Evolutionary conservation across 345 rosid species (phyloP).

Genomic region (Trapa bicornis): DNA sequence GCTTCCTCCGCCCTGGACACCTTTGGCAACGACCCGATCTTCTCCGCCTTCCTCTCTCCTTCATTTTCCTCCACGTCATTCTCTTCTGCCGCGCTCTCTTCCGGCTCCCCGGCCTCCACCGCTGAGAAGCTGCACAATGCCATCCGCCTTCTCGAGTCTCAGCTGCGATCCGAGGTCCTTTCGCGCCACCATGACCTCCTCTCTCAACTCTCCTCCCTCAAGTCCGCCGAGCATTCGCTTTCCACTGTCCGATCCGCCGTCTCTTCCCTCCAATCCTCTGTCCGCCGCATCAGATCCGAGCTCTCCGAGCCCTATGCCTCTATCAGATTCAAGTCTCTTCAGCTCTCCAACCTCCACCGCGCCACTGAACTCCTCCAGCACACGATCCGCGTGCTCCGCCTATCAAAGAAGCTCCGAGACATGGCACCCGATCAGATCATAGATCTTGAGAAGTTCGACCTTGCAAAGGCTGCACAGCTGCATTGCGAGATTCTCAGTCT

Average conservation of each 20-base stretch:
- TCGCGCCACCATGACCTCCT: slow-evolving; percentile 83
- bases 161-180: slow-evolving; percentile 81
- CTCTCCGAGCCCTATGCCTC: slow-evolving; percentile 72
- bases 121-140: slow-evolving; percentile 95
- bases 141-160: slow-evolving; percentile 82
- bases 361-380: slow-evolving; percentile 68
- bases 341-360: slow-evolving; percentile 59
- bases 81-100: slow-evolving; percentile 90
- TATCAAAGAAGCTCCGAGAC: slow-evolving; percentile 76
- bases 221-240: slow-evolving; percentile 70
- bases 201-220: slow-evolving; percentile 75
- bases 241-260: slow-evolving; percentile 79
- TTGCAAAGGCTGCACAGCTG: slow-evolving; percentile 86
- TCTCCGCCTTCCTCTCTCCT: slow-evolving; percentile 73
- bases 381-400: slow-evolving; percentile 63
- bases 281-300: slow-evolving; percentile 72
- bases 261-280: slow-evolving; percentile 75
- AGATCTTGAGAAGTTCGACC: slow-evolving; percentile 70
- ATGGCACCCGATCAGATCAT: slow-evolving; percentile 36
- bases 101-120: slow-evolving; percentile 98
- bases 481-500: slow-evolving; percentile 66
- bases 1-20: slow-evolving; percentile 43
- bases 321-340: slow-evolving; percentile 56
- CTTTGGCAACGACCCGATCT: slow-evolving; percentile 59
- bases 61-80: slow-evolving; percentile 83